Evolutionary conservation across 164 flowering plant genomes (phyloP).

Genomic region (Protea cynaroides): DNA sequence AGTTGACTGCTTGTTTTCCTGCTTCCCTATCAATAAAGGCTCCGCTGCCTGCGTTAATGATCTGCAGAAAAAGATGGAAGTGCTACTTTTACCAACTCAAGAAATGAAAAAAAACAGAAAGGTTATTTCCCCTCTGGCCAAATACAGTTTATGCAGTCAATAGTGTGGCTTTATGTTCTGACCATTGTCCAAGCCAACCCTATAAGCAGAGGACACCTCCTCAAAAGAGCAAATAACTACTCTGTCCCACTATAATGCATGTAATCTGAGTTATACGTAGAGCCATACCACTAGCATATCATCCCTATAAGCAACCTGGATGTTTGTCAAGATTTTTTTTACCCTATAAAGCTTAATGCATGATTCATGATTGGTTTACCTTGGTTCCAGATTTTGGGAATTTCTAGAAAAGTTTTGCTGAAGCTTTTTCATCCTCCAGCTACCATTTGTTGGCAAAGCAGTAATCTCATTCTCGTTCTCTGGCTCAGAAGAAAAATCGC

Average conservation of each 20-base stretch:
- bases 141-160: not conserved
- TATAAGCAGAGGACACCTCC: too few relatives aligned
- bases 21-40: constrained; percentile 24
- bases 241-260: too few relatives aligned
- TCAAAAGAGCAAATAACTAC: too few relatives aligned
- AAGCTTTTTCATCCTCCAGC: constrained; percentile 29
- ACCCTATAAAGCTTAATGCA: not conserved
- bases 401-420: constrained; percentile 39
- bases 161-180: not conserved
- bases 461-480: constrained; percentile 39
- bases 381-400: constrained; percentile 51
- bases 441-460: constrained; percentile 22
- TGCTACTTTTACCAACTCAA: not conserved
- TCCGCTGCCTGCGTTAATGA: constrained; percentile 34
- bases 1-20: constrained; percentile 35
- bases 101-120: not conserved
- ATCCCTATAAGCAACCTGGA: not conserved
- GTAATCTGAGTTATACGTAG: too few relatives aligned
- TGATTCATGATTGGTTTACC: constrained; percentile 23
- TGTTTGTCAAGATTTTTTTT: not conserved
- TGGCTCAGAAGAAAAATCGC: constrained; percentile 44
- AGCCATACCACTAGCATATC: too few relatives aligned
- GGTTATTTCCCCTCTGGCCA: not conserved
- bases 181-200: not conserved
- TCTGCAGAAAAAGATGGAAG: constrained; percentile 25